Base-by-base conservation (phyloP, 768 basidiomycete genomes). In the Tulasnella sp. region DNA sequence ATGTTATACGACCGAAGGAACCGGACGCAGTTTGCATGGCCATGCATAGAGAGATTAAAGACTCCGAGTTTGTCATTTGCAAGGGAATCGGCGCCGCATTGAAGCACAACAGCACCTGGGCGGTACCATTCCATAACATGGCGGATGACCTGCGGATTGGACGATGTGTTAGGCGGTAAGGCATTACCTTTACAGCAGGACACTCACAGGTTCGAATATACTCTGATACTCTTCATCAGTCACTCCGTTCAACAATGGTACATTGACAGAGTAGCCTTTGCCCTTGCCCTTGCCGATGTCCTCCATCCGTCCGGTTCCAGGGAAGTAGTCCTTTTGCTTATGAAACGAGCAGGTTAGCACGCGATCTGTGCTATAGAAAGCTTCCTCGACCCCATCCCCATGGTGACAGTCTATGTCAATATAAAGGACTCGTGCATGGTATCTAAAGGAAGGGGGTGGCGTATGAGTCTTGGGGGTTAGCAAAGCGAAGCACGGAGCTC, bases 381-480 rank as follows among this genome's bases (percentile, higher is more conserved):
- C 96, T 68, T 98, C 96, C 66, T 99, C 96, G 31, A 98, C 96
- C 12, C 94, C 94, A 68, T 98, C 96, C 17, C 96, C 94, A 70
- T 99, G 96, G 69, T 98, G 96, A 52, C 92, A 92, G 71, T 98
- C 96, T 60, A 98, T 92, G 72, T 99, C 94, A 70, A 99, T 85
- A 69, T 99, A 98, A 29, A 99, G 74, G 15, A 99, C 94, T 54
- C 96, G 84, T 2, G 88, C 78, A 67, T 82, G 82, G 57, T 76
- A 80, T 64, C 92, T 81, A n/a, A 94, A 74, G 82, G 70, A 96
- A 94, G 50, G 98, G 78, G 34, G 94, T 94, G 43, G 83, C 7
- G 15, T 38, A 15, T 15, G 5, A 5, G 34, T 38, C 34, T 38
- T 15, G 34, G 5, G 5, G 34, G 15, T 7, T 15, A 5, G 15